phyloP scores from a whole-genome alignment of 1,284 basidiomycete genomes.

The Phylloporus sp. region DNA sequence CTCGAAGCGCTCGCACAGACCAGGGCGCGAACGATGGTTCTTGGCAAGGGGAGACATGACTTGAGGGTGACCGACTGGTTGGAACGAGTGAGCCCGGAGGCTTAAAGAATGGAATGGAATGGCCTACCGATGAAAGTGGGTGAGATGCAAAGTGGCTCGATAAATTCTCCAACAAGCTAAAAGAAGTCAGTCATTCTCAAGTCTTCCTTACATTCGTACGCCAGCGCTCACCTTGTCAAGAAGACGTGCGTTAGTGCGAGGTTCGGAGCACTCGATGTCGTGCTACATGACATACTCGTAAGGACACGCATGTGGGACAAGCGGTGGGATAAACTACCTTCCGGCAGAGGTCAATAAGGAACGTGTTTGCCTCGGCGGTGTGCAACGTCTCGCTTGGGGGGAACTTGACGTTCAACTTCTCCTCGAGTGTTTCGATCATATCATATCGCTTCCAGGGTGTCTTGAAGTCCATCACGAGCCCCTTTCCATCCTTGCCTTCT shows the following conservation, averaged over 20 bases:
- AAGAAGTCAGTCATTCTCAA: constrained; percentile 6
- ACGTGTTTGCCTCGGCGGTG: constrained; percentile 88
- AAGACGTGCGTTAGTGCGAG: constrained; percentile 93
- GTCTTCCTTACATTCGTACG: background rate
- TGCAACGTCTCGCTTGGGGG: constrained; percentile 92
- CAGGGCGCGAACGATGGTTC: constrained; percentile 91
- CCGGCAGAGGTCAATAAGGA: constrained; percentile 82
- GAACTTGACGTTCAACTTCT: constrained; percentile 93
- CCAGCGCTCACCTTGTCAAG: constrained; percentile 83
- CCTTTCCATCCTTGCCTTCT: constrained; percentile 85
- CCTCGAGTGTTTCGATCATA: constrained; percentile 97
- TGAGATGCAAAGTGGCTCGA: constrained; percentile 96
- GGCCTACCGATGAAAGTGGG: constrained; percentile 89
- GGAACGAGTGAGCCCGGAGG: constrained; percentile 1
- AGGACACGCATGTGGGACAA: background rate
- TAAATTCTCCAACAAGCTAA: constrained; percentile 96
- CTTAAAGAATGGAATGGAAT: background rate
- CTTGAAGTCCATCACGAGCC: constrained; percentile 87
- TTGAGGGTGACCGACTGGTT: constrained; percentile 93
- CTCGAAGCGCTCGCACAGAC: constrained; percentile 98
- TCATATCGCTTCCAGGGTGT: constrained; percentile 99
- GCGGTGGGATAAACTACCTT: constrained; percentile 57
- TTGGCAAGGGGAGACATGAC: constrained; percentile 99
- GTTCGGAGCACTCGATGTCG: constrained; percentile 97
- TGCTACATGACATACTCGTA: constrained; percentile 59